Evolutionary conservation across 2,329 filamentous ascomycete species (phyloP).

Genomic region (Xylaria sp.): DNA sequence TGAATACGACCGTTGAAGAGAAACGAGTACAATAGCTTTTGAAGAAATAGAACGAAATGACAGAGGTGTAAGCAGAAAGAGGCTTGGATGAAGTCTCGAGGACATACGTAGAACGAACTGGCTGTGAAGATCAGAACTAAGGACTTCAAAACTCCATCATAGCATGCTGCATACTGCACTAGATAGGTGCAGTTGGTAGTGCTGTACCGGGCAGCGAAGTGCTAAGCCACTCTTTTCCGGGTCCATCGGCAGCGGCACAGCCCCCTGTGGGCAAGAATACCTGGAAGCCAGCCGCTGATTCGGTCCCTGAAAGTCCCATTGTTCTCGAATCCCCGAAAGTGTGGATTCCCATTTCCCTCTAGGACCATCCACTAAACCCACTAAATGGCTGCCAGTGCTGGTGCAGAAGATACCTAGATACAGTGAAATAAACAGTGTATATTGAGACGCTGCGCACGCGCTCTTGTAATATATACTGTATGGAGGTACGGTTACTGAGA

Average conservation of each 20-base stretch:
- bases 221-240: slow-evolving; percentile 28
- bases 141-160: slow-evolving; percentile 7
- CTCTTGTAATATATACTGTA: background rate
- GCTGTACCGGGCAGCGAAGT: background rate
- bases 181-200: slow-evolving; percentile 2
- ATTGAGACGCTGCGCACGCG: background rate
- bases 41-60: slow-evolving; percentile 29
- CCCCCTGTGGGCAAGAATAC: slow-evolving; percentile 6
- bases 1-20: slow-evolving; percentile 17
- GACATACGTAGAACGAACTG: slow-evolving; percentile 10
- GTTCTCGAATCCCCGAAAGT: too few species aligned
- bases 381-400: slow-evolving; percentile 2
- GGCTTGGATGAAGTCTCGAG: slow-evolving; percentile 16
- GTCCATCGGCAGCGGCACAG: slow-evolving; percentile 20
- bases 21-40: slow-evolving; percentile 23
- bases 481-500: slow-evolving; percentile 7
- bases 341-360: background rate
- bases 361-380: background rate
- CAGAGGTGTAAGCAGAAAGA: slow-evolving; percentile 24
- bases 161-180: too few species aligned
- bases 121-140: slow-evolving; percentile 23
- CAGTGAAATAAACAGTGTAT: background rate
- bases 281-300: background rate
- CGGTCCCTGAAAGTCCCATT: slow-evolving; percentile 13
- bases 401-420: background rate